Evolutionary conservation across 176 grass and related monocot species (phyloP).

Genomic region (Luzula sylvatica): DNA sequence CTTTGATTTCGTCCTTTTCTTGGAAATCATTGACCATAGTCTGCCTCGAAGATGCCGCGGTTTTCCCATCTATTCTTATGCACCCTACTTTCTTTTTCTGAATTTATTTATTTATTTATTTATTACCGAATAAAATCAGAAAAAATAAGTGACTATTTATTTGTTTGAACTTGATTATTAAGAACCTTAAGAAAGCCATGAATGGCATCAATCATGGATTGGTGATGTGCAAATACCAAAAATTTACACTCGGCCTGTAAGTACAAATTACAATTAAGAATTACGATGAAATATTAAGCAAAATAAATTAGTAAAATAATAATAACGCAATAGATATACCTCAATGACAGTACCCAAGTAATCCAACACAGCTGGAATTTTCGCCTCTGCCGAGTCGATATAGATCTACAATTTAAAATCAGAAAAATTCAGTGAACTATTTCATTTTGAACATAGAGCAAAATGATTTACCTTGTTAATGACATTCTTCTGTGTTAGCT

Average conservation of each 20-base stretch:
- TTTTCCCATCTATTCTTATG: slow-evolving; percentile 89
- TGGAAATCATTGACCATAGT: slow-evolving; percentile 76
- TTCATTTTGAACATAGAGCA: no score
- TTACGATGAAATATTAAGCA: background rate
- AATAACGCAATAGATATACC: slow-evolving; percentile 33
- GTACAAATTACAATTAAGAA: background rate
- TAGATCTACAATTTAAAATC: slow-evolving; percentile 52
- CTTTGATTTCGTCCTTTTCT: slow-evolving; percentile 61
- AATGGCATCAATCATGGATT: slow-evolving; percentile 65
- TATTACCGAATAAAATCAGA: no score
- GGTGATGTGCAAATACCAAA: slow-evolving; percentile 97
- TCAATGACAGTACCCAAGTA: slow-evolving; percentile 74
- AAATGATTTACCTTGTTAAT: slow-evolving; percentile 66
- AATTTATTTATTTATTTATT: slow-evolving; percentile 1
- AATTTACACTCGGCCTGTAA: slow-evolving; percentile 84
- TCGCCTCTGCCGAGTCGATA: slow-evolving; percentile 67
- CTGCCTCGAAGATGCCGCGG: slow-evolving; percentile 53
- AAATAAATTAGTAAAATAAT: slow-evolving; percentile 23
- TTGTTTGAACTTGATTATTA: slow-evolving; percentile 1
- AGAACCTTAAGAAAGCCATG: slow-evolving; percentile 72
- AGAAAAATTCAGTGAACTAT: background rate
- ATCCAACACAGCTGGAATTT: slow-evolving; percentile 89
- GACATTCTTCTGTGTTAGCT: slow-evolving; percentile 59
- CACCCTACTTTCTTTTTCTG: slow-evolving; percentile 94
- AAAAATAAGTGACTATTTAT: background rate